Evolutionary conservation across 2,329 filamentous ascomycete species (phyloP), one percentile per base, ranked within the genome.

Genomic region (Reticulascus tulasneorum): DNA sequence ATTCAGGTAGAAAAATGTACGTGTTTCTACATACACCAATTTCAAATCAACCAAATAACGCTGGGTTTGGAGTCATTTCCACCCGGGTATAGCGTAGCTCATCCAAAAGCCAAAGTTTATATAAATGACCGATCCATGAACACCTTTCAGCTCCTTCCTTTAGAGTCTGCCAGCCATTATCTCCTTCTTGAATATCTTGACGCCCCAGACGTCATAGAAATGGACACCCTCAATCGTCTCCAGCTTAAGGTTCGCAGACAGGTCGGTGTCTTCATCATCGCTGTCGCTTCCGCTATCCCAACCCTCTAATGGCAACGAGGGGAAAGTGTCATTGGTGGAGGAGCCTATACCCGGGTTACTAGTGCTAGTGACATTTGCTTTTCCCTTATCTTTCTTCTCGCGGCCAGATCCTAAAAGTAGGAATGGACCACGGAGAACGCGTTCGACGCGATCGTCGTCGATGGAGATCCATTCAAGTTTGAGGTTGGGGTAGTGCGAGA

Each of bases 111-210:
- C n/a, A n/a, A n/a, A n/a, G n/a, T n/a, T n/a, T n/a, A n/a, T n/a
- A n/a, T n/a, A n/a, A n/a, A n/a, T n/a, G n/a, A n/a, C n/a, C n/a
- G n/a, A n/a, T n/a, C n/a, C n/a, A n/a, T n/a, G n/a, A n/a, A n/a
- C n/a, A n/a, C n/a, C n/a, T n/a, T n/a, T n/a, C n/a, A n/a, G n/a
- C n/a, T n/a, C n/a, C n/a, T n/a, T n/a, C n/a, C n/a, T 32, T 29
- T 25, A 73, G 19, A 74, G 47, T 16, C 60, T 54, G 3, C 67
- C 69, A 16, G 46, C 45, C 21, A 69, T 60, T 31, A 79, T 55
- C 49, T 79, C 74, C 54, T 77, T 79, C 47, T 74, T 66, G 45
- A 79, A 81, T 32, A 81, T 79, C 42, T 63, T 64, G 23, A 79
- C 64, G 0, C 64, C 73, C 44, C 45, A 56, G 6, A 71, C 55